These are phyloP conservation scores for Arthrobotrys sphaeroides DNA, from an alignment of 2,329 filamentous ascomycete species.

Conservation along the genomic window DNA sequence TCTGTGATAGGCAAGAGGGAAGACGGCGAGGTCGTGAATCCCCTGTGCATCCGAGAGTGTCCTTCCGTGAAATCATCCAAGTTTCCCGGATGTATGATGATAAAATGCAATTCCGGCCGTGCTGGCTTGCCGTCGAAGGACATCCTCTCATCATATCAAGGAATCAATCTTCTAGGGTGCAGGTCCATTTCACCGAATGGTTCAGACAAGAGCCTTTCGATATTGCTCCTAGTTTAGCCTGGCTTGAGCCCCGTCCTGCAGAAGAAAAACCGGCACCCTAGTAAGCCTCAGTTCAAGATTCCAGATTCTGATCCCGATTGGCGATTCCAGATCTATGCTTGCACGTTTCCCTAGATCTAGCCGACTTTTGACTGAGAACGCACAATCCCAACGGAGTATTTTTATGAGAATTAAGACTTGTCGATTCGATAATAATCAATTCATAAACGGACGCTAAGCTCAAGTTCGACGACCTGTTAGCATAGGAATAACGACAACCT, in stretches of 20 bases:
- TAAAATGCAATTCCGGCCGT: neutral
- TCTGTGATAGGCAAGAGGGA: constrained; percentile 47
- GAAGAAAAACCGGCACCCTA: constrained; percentile 14
- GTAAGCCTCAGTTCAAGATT: constrained; percentile 18
- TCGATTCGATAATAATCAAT: neutral
- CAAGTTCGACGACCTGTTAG: neutral
- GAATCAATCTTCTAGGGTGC: neutral
- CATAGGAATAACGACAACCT: neutral
- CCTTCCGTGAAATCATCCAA: constrained; percentile 15
- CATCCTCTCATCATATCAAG: neutral
- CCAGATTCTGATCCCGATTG: constrained; percentile 54
- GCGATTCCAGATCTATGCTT: constrained; percentile 47
- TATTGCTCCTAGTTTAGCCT: neutral
- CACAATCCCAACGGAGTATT: neutral
- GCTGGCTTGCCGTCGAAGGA: neutral
- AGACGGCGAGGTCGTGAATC: constrained; percentile 24
- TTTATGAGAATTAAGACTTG: constrained; percentile 8
- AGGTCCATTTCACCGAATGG: neutral
- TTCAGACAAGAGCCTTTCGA: neutral
- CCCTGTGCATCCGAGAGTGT: constrained; percentile 25
- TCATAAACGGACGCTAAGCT: constrained; percentile 12
- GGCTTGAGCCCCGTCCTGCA: constrained; percentile 3
- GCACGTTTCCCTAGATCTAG: constrained; percentile 24
- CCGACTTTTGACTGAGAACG: neutral
- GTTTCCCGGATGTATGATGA: constrained; percentile 13